Conservation (phyloP, 1,139 yeast species). For the Schwanniomyces etchellsii region DNA sequence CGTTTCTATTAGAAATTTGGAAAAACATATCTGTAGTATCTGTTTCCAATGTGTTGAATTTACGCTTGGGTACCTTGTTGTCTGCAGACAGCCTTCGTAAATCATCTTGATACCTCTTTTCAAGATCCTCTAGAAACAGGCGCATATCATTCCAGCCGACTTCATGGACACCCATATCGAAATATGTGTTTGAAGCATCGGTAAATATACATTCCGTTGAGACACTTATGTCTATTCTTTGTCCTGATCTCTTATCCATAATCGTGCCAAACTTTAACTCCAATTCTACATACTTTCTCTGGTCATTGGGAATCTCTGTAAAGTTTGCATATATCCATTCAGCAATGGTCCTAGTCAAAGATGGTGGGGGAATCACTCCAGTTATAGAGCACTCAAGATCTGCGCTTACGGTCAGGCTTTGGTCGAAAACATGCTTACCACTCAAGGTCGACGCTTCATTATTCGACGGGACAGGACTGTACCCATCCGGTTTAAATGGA, state of each 20-base stretch:
- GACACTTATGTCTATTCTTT: slow-evolving; percentile 64
- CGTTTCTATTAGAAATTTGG: slow-evolving; percentile 34
- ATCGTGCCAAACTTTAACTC: slow-evolving; percentile 81
- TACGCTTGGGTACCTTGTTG: slow-evolving; percentile 29
- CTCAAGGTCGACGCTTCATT: slow-evolving; percentile 10
- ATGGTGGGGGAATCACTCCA: slow-evolving; percentile 76
- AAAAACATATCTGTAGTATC: slow-evolving; percentile 39
- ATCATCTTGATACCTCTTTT: slow-evolving; percentile 41
- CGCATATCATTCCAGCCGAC: slow-evolving; percentile 59
- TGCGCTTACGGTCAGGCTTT: slow-evolving; percentile 28
- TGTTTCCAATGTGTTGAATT: slow-evolving; percentile 35
- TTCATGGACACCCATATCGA: slow-evolving; percentile 68
- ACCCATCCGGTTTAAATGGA: slow-evolving; percentile 13
- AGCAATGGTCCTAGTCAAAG: slow-evolving; percentile 73
- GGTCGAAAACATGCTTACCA: slow-evolving; percentile 31
- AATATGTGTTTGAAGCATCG: slow-evolving; percentile 51
- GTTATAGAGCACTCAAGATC: slow-evolving; percentile 58
- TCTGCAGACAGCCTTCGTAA: slow-evolving; percentile 15
- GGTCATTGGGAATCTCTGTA: slow-evolving; percentile 53
- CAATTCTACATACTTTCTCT: slow-evolving; percentile 63
- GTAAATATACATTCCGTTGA: slow-evolving; percentile 70
- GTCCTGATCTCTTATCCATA: slow-evolving; percentile 59
- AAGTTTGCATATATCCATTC: slow-evolving; percentile 88
- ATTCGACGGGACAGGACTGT: slow-evolving; percentile 4
- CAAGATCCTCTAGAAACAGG: slow-evolving; percentile 51